phyloP scores from a whole-genome alignment of 2,329 filamentous ascomycete genomes.

The Apiospora marii region DNA sequence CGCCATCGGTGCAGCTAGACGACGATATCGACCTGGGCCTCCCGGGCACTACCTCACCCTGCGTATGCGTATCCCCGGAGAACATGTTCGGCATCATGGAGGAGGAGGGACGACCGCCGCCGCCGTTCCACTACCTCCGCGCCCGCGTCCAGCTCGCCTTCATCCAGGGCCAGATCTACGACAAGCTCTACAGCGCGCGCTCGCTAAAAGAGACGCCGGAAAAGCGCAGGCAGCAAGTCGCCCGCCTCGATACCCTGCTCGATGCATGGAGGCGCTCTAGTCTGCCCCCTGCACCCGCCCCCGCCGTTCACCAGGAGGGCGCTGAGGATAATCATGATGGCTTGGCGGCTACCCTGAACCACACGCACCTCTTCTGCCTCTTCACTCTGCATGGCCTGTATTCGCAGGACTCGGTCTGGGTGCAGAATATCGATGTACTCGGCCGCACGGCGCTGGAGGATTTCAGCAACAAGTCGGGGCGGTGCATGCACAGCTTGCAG shows the following conservation, averaged over 20 bases:
- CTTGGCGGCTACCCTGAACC: conserved; percentile 43
- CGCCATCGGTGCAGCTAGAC: conserved; percentile 49
- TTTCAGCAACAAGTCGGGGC: conserved; percentile 31
- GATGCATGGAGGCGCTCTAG: conserved; percentile 45
- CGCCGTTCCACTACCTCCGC: conserved; percentile 48
- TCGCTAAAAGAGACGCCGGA: conserved; percentile 35
- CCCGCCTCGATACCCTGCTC: conserved; percentile 40
- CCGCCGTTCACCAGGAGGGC: conserved; percentile 38
- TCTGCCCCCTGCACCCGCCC: conserved; percentile 28
- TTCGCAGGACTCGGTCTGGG: conserved; percentile 47
- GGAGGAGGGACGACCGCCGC: conserved; percentile 42
- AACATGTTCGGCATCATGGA: conserved; percentile 23
- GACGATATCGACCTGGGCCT: conserved; percentile 51
- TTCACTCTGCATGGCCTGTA: conserved; percentile 50
- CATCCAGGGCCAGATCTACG: conserved; percentile 51
- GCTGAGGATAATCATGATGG: conserved; percentile 34
- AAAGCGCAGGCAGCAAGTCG: conserved; percentile 41
- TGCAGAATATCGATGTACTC: conserved; percentile 42
- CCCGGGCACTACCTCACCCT: conserved; percentile 37
- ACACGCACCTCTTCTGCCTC: conserved; percentile 46
- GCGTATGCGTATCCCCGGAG: conserved; percentile 42
- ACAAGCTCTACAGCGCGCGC: conserved; percentile 46
- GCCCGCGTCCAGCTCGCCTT: conserved; percentile 50
- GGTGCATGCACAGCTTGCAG: conserved; percentile 28
- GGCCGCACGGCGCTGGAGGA: conserved; percentile 37